Percentiles rank a stretch among this genome's conserved stretches.
These are phyloP conservation scores for Pichia sp. DNA, from an alignment of 1,139 yeast species.

Conservation along the genomic window DNA sequence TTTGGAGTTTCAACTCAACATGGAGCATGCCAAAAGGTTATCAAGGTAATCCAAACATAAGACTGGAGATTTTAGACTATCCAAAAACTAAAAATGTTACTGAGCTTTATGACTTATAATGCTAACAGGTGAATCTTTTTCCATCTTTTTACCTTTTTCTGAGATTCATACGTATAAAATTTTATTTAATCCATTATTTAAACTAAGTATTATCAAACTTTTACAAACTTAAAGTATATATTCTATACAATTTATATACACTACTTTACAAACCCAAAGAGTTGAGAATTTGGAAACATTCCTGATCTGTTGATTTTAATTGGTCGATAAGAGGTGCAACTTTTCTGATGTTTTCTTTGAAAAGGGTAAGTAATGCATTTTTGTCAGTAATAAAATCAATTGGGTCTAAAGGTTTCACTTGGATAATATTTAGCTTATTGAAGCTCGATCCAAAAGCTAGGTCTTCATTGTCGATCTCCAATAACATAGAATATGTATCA, in stretches of 20 bases:
- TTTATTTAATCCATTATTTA: too few species aligned
- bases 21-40: conserved; percentile 1
- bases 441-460: conserved; percentile 78
- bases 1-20: conserved; percentile 4
- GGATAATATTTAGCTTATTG: conserved; percentile 63
- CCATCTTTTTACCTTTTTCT: too few species aligned
- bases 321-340: conserved; percentile 21
- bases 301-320: conserved; percentile 23
- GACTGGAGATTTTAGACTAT: conserved; percentile 1
- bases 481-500: conserved; percentile 29
- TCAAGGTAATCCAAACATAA: conserved; percentile 1
- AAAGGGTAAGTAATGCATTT: conserved; percentile 26
- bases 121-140: too few species aligned
- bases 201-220: too few species aligned
- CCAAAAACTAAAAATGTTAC: conserved; percentile 2
- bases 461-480: conserved; percentile 56
- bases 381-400: conserved; percentile 34
- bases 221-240: not conserved
- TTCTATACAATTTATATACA: not conserved
- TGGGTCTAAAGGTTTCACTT: conserved; percentile 62
- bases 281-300: conserved; percentile 31
- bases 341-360: conserved; percentile 26
- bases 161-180: too few species aligned
- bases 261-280: conserved; percentile 17
- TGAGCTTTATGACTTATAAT: not conserved